These are phyloP conservation scores for Apiotrichum porosum DNA, from an alignment of 1,284 basidiomycete genomes.

Conservation along the genomic window DNA sequence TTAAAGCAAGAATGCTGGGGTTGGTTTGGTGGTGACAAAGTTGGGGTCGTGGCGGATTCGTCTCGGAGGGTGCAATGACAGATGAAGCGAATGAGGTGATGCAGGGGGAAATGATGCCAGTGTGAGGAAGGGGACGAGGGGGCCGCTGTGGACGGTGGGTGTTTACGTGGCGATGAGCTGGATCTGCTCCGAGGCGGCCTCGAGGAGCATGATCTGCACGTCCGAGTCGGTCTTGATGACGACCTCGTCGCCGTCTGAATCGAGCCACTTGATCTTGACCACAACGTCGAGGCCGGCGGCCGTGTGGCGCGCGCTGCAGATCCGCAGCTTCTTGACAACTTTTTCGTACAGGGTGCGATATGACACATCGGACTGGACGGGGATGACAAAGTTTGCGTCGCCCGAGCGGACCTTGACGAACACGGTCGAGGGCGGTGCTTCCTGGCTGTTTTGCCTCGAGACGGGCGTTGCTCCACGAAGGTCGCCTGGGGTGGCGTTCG, in stretches of 20 bases:
- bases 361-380: slow-evolving; percentile 70
- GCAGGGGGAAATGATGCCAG: too few relatives aligned
- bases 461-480: slow-evolving; percentile 26
- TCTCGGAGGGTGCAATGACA: too few relatives aligned
- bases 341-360: slow-evolving; percentile 79
- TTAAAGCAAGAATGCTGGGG: too few relatives aligned
- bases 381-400: slow-evolving; percentile 69
- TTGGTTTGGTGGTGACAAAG: too few relatives aligned
- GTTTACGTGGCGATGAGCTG: slow-evolving; percentile 16
- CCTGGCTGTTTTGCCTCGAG: slow-evolving; percentile 31
- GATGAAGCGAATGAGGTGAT: too few relatives aligned
- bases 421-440: slow-evolving; percentile 51
- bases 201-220: slow-evolving; percentile 42
- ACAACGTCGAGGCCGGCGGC: slow-evolving; percentile 67
- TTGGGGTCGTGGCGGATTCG: too few relatives aligned
- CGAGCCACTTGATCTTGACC: slow-evolving; percentile 43
- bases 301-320: slow-evolving; percentile 71
- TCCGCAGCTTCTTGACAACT: slow-evolving; percentile 83
- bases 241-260: slow-evolving; percentile 42
- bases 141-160: not conserved
- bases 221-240: slow-evolving; percentile 40
- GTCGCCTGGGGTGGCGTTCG: slow-evolving; percentile 54
- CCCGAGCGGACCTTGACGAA: slow-evolving; percentile 61
- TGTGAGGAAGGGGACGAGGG: too few relatives aligned
- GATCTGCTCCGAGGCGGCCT: slow-evolving; percentile 19